phyloP scores from a whole-genome alignment of 2,329 filamentous ascomycete genomes.

The Hawksworthiomyces lignivorus region DNA sequence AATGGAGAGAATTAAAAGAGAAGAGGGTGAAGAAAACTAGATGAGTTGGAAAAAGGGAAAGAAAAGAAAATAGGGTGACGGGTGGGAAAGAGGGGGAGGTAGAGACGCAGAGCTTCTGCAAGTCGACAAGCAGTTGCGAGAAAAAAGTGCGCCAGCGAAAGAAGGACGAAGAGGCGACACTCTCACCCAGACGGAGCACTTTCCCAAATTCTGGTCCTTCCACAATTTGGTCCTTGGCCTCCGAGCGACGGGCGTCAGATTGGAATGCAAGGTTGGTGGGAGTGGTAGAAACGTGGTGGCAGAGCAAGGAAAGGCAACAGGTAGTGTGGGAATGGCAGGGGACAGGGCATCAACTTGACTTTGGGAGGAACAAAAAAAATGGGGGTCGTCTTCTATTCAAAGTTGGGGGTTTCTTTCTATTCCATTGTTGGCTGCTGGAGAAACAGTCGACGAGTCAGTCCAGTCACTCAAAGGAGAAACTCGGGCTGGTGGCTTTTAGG shows the following conservation, averaged over 20 bases:
- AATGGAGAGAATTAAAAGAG: not conserved
- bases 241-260: conserved; percentile 5
- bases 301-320: not conserved
- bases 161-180: not conserved
- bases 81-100: no score
- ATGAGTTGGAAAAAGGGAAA: not conserved
- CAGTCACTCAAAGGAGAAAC: no score
- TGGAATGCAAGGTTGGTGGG: conserved; percentile 4
- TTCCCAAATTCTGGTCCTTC: conserved; percentile 6
- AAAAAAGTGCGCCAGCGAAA: not conserved
- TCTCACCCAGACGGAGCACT: not conserved
- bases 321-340: conserved; percentile 1
- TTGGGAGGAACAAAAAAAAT: not conserved
- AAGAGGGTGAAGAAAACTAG: not conserved
- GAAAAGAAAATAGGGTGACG: not conserved
- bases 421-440: not conserved
- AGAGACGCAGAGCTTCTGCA: not conserved
- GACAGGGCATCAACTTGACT: not conserved
- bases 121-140: not conserved
- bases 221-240: conserved; percentile 2
- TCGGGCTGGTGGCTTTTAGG: no score
- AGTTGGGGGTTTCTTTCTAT: conserved; percentile 6
- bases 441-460: no score
- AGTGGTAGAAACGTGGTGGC: conserved; percentile 3
- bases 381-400: conserved; percentile 6